A percentile compares a stretch with the other conserved stretches of the same genome.
Conservation (phyloP, 352 stramenopile genomes). For the Phytophthora syringae region DNA sequence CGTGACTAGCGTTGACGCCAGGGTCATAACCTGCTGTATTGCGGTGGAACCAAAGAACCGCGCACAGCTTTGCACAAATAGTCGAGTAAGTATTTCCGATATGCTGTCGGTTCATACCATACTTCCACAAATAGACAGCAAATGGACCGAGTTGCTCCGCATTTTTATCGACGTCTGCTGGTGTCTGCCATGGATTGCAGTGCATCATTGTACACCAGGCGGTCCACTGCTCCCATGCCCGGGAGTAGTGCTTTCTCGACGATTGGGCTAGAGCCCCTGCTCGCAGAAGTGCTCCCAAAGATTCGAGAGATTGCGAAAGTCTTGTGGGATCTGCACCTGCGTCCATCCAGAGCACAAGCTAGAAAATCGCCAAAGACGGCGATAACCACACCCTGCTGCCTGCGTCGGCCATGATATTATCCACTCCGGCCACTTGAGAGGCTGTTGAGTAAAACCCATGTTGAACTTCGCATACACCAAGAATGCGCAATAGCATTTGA, state of each 20-base stretch:
- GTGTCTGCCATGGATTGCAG: background rate
- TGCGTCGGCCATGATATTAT: constrained; percentile 22
- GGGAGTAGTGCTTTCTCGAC: constrained; percentile 3
- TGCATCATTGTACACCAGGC: constrained; percentile 21
- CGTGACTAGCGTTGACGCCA: constrained; percentile 20
- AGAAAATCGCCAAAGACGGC: background rate
- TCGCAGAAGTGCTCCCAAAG: constrained; percentile 7
- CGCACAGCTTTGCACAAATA: constrained; percentile 24
- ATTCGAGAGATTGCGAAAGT: constrained; percentile 22
- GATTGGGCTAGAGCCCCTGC: constrained; percentile 17
- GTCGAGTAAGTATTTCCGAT: constrained; percentile 23
- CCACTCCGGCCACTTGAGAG: constrained; percentile 11
- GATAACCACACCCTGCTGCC: constrained; percentile 28
- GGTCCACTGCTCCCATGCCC: constrained; percentile 12
- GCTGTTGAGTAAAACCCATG: constrained; percentile 13
- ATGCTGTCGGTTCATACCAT: constrained; percentile 15
- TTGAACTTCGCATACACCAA: constrained; percentile 8
- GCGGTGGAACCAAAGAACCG: constrained; percentile 16
- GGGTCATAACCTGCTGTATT: constrained; percentile 27
- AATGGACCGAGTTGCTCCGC: constrained; percentile 23
- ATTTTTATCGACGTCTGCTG: background rate
- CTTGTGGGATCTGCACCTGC: constrained; percentile 13
- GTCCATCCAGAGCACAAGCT: constrained; percentile 3
- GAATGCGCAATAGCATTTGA: constrained; percentile 18
- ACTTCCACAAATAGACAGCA: constrained; percentile 23